A percentile compares a stretch with the other conserved stretches of the same genome.
Evolutionary conservation across 345 rosid species (phyloP).

Genomic region (Pseudoturritis turrita): DNA sequence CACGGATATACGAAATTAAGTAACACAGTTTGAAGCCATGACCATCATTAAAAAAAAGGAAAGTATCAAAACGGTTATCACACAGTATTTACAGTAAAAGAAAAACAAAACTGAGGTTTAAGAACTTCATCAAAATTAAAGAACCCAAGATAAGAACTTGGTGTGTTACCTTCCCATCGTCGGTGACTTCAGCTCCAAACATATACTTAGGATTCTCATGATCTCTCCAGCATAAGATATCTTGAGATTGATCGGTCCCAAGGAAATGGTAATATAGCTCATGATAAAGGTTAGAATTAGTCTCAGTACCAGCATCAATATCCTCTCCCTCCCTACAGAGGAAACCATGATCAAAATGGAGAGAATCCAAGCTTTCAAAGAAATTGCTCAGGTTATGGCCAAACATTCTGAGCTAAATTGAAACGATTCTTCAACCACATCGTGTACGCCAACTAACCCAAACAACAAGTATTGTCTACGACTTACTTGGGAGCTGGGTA

Average conservation of each 20-base stretch:
- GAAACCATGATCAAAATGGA: not conserved
- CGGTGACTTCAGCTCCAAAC: conserved; percentile 52
- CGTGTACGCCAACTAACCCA: not conserved
- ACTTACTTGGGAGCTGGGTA: conserved; percentile 86
- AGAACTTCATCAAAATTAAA: not conserved
- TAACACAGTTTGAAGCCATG: not conserved
- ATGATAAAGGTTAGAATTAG: conserved; percentile 71
- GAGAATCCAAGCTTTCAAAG: not conserved
- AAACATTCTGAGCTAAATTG: not conserved
- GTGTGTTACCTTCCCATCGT: conserved; percentile 74
- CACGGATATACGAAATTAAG: not conserved
- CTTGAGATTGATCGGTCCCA: conserved; percentile 78
- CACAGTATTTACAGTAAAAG: not conserved
- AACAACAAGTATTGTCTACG: not conserved
- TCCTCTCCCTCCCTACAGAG: conserved; percentile 67
- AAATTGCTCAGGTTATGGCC: not conserved
- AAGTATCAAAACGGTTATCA: not conserved
- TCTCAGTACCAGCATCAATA: conserved; percentile 92
- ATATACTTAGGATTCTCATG: conserved; percentile 67
- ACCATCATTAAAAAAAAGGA: not conserved
- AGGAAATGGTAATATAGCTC: conserved; percentile 78
- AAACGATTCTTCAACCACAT: not conserved
- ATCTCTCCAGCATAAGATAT: conserved; percentile 89
- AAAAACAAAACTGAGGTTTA: not conserved
- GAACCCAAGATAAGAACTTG: not conserved